A percentile compares a stretch with the other conserved stretches of the same genome.
Conservation (phyloP, 345 rosid genomes). For the Syzygium oleosum region DNA sequence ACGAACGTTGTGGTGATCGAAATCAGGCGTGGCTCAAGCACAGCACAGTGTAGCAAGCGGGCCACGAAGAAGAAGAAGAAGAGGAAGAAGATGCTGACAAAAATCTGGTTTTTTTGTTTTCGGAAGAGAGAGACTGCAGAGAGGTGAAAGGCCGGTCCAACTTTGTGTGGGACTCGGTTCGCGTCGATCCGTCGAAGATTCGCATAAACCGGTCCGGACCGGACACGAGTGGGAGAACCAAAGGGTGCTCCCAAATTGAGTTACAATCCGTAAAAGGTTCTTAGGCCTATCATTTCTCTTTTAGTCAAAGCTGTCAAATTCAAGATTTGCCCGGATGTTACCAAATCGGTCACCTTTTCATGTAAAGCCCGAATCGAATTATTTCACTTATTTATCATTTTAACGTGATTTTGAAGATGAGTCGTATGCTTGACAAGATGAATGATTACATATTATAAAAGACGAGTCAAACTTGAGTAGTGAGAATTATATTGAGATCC, state of each 20-base stretch:
- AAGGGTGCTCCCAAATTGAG: background rate
- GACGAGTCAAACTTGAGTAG: background rate
- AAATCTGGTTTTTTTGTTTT: background rate
- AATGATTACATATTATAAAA: too few species aligned
- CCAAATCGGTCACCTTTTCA: too few species aligned
- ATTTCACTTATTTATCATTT: too few species aligned
- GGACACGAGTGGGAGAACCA: background rate
- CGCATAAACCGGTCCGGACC: background rate
- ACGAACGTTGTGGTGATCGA: background rate
- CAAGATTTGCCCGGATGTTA: background rate
- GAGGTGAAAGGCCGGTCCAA: background rate
- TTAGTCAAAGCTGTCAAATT: background rate
- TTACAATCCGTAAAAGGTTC: background rate
- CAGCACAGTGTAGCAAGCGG: background rate
- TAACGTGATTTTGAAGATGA: too few species aligned
- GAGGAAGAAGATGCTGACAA: background rate
- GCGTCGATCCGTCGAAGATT: background rate
- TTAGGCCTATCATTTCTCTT: background rate
- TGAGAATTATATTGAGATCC: background rate
- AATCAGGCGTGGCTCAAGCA: background rate
- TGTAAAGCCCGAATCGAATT: too few species aligned
- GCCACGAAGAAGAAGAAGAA: background rate
- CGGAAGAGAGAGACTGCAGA: background rate
- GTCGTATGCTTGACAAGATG: too few species aligned
- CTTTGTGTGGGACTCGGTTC: background rate